Evolutionary conservation across 345 rosid genomes (phyloP).

Genomic region (Firmiana major): DNA sequence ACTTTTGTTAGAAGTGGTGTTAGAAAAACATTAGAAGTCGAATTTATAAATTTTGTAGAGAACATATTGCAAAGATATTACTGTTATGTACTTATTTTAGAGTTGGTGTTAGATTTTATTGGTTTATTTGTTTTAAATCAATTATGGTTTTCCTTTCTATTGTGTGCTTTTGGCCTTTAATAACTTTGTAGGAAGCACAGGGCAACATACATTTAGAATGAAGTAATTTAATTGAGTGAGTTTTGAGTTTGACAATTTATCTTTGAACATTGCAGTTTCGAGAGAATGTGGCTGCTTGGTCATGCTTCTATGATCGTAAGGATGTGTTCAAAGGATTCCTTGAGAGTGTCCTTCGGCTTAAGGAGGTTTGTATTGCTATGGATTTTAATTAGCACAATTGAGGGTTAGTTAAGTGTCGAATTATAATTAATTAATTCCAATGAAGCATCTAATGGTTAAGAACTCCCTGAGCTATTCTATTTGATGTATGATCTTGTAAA

Average conservation of each 20-base stretch:
- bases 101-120: not conserved
- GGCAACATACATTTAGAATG: not conserved
- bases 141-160: not conserved
- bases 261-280: constrained; percentile 62
- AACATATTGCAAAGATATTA: not conserved
- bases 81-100: not conserved
- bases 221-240: not conserved
- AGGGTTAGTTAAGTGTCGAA: not conserved
- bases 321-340: constrained; percentile 73
- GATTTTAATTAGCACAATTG: not conserved
- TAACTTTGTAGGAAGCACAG: not conserved
- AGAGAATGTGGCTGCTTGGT: constrained; percentile 97
- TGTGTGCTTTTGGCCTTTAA: not conserved
- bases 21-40: not conserved
- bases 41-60: not conserved
- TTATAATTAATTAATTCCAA: not conserved
- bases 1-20: not conserved
- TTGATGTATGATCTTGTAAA: not conserved
- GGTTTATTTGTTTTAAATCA: not conserved
- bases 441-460: not conserved
- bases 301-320: constrained; percentile 78
- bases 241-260: not conserved
- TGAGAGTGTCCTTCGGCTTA: constrained; percentile 71
- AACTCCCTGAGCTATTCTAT: not conserved
- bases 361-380: constrained; percentile 63